Evolutionary conservation across 2,329 filamentous ascomycete species (phyloP), one percentile per base, ranked within the genome.

Genomic region (Coniochaeta hoffmannii): DNA sequence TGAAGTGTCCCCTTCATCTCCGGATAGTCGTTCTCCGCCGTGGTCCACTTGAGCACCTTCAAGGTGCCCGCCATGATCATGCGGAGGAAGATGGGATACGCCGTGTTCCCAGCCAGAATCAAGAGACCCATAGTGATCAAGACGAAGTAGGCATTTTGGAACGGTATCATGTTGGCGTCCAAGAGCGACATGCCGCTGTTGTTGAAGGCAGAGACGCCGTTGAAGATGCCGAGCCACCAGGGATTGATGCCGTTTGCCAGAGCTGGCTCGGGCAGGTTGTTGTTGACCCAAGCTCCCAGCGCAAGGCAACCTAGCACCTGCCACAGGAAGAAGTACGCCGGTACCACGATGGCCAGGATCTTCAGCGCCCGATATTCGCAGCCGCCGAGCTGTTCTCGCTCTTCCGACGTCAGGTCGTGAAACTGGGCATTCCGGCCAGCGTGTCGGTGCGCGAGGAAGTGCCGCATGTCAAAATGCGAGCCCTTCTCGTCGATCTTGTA

Each of bases 131-230:
- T 78, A 19, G 76, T 71, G 49, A 78, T 69, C 36, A 80, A 70
- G 7, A 80, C 74, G 56, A 78, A 80, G 59, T 76, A 75, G 0
- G 74, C 71, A 31, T 71, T 71, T 56, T 81, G 77, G 56, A 85
- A 87, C 0, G 81, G 80, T 3, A 80, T 72, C 72, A 89, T 85
- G 63, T 86, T 87, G 38, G 79, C 77, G 64, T 88, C 84, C 12
- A 88, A 69, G 34, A 88, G 72, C 19, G 79, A 81, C 83, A 89
- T 86, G 38, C 85, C 85, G n/a, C 78, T 83, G 61, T 88, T 88
- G 68, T 87, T 87, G 68, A 88, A 89, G 0, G 85, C 85, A 17
- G 82, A 86, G 4, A 83, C 78, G 1, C 81, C 82, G 58, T 86
- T 84, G 69, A 88, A 89, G 46, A 83, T 77, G 38, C 85, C 85